phyloP scores from a whole-genome alignment of 2,329 filamentous ascomycete genomes.

The Gnomoniopsis sp. region DNA sequence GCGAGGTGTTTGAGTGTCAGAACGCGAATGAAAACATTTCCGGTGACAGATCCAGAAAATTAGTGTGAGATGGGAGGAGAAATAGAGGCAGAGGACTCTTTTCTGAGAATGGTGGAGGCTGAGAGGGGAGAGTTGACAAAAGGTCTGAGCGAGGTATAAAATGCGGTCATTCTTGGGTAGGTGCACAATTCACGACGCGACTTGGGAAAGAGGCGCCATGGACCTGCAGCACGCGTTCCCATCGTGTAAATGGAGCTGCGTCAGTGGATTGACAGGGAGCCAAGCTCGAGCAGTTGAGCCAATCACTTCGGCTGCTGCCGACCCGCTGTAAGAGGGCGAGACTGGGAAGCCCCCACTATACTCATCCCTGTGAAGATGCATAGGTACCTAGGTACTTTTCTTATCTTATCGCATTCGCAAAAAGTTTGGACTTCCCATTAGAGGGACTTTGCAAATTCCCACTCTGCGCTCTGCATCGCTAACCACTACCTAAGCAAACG shows the following conservation, averaged over 20 bases:
- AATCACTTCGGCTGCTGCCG: constrained; percentile 7
- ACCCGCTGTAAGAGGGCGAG: background rate
- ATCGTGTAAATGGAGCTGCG: constrained; percentile 8
- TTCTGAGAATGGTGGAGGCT: too few relatives aligned
- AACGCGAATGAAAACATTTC: too few relatives aligned
- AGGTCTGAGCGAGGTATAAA: background rate
- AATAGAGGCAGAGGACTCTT: background rate
- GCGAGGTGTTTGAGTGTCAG: too few relatives aligned
- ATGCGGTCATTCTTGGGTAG: background rate
- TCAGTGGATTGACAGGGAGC: background rate
- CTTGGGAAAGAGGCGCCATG: constrained; percentile 1
- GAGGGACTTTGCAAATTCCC: background rate
- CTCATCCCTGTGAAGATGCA: background rate
- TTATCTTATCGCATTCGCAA: background rate
- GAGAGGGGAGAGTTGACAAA: background rate
- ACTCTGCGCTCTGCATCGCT: background rate
- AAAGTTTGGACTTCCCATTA: background rate
- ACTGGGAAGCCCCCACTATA: background rate
- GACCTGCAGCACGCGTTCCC: background rate
- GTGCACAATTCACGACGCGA: background rate
- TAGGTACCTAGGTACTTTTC: background rate
- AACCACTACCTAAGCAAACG: background rate
- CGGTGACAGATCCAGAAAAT: background rate
- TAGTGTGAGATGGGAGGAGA: background rate
- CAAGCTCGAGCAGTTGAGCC: background rate